Base-by-base conservation (phyloP, 2,329 filamentous ascomycete species). In the Diaporthe ilicicola region DNA sequence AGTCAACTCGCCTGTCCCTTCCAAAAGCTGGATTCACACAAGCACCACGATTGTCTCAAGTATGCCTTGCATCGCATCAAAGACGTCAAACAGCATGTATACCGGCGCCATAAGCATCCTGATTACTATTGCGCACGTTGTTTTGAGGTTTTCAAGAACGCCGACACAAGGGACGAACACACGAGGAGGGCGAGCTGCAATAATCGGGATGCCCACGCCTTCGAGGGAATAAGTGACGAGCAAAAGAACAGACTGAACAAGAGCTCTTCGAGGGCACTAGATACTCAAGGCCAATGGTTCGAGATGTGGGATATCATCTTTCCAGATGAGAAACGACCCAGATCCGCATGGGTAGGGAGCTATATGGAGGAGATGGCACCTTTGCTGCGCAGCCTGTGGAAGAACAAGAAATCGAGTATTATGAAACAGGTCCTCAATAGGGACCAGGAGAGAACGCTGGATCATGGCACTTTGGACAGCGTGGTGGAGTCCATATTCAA, bases 101-200 rank as follows among this genome's bases (percentile, higher is more conserved):
- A 68, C 39, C 6, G 66, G 8, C 53, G 22, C 12, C 66, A 68
- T 29, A 59, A 34, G 17, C 42, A 68, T 2, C 66, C 66, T 1
- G 65, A 68, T 5, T 68, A 50, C n/a, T 68, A 68, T 10, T 68
- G 65, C 32, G 65, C 50, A 4, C 51, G 51, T 10, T 68, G 65
- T 19, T 48, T 17, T 27, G 27, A 17, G 0, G 19, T n/a, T 4
- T 56, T 67, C 39, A 42, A 29, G 24, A 50, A 17, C 2, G 44
- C 24, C n/a, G n/a, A 39, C 1, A 9, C 8, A 8, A 64, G 42
- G 22, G 65, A 67, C 9, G 27, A 46, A 4, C 65, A 67, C 37
- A 6, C 39, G 10, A 37, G 65, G 10, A 39, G 24, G 1, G 22
- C n/a, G 3, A 2, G 27, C 10, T 67, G 65, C 39, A 12, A 22